Evolutionary conservation across 805 yeast genomes (phyloP).

Genomic region (Yamadazyma sp.): DNA sequence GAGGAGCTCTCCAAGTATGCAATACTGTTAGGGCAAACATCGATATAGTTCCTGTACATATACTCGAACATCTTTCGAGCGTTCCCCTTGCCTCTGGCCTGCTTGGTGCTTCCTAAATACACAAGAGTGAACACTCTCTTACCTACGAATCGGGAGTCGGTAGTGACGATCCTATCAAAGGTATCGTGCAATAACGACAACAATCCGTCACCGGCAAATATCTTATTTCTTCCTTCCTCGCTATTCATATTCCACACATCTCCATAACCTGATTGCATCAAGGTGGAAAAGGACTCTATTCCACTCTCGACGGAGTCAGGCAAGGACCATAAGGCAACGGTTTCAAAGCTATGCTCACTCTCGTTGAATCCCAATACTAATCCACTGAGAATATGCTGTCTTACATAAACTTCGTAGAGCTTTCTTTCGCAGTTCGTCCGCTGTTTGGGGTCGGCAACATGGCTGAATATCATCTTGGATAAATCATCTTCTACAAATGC

Average conservation of each 20-base stretch:
- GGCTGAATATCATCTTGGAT: conserved; percentile 30
- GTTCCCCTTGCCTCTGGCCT: conserved; percentile 58
- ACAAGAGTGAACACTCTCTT: conserved; percentile 44
- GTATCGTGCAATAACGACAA: conserved; percentile 52
- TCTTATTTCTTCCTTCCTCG: conserved; percentile 46
- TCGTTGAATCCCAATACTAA: conserved; percentile 52
- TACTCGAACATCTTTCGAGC: conserved; percentile 49
- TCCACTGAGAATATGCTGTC: conserved; percentile 51
- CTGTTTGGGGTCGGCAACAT: conserved; percentile 20
- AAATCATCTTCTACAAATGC: conserved; percentile 37
- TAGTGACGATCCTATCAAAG: conserved; percentile 41
- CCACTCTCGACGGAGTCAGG: conserved; percentile 45
- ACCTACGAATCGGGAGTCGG: conserved; percentile 39
- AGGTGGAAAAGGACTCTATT: conserved; percentile 45
- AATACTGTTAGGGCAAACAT: conserved; percentile 35
- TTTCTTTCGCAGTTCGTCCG: conserved; percentile 31
- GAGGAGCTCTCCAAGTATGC: conserved; percentile 53
- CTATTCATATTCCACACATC: conserved; percentile 51
- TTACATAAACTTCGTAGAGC: conserved; percentile 51
- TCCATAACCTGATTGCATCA: conserved; percentile 54
- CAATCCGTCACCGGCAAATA: conserved; percentile 44
- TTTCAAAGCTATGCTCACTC: conserved; percentile 42
- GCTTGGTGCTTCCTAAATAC: conserved; percentile 42
- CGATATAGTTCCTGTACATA: conserved; percentile 48
- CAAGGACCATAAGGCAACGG: conserved; percentile 54